Conservation (phyloP, 163 green algal genomes). For the Scenedesmus sp. region DNA sequence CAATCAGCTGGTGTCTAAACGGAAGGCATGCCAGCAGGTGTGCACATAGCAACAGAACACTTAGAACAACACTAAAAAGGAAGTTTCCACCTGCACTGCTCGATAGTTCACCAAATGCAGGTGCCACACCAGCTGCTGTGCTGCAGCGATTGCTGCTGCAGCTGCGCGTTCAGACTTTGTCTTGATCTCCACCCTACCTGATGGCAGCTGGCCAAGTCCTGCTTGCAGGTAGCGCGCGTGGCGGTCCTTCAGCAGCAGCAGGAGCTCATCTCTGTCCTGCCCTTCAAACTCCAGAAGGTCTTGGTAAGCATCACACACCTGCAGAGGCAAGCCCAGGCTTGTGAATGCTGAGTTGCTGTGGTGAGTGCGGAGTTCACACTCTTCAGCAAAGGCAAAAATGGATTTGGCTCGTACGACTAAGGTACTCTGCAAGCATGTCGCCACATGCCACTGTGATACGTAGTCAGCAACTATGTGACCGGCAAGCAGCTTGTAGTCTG, state of each 20-base stretch:
- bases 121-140: background rate
- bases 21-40: too few species aligned
- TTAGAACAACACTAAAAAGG: background rate
- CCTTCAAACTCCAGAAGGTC: constrained; percentile 29
- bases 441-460: too few species aligned
- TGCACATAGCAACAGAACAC: too few species aligned
- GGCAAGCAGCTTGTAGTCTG: too few species aligned
- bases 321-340: background rate
- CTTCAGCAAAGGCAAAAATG: too few species aligned
- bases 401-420: too few species aligned
- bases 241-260: constrained; percentile 37
- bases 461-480: too few species aligned
- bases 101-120: too few species aligned
- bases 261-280: constrained; percentile 18
- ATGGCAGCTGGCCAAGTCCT: background rate
- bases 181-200: background rate
- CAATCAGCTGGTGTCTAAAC: background rate
- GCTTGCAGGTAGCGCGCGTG: constrained; percentile 36
- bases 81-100: background rate
- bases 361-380: too few species aligned
- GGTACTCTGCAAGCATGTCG: too few species aligned
- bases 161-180: background rate
- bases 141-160: constrained; percentile 61
- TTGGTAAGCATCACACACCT: constrained; percentile 36
- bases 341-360: too few species aligned